Conservation (phyloP, 345 rosid species). For the Citrus mangshanensis region DNA sequence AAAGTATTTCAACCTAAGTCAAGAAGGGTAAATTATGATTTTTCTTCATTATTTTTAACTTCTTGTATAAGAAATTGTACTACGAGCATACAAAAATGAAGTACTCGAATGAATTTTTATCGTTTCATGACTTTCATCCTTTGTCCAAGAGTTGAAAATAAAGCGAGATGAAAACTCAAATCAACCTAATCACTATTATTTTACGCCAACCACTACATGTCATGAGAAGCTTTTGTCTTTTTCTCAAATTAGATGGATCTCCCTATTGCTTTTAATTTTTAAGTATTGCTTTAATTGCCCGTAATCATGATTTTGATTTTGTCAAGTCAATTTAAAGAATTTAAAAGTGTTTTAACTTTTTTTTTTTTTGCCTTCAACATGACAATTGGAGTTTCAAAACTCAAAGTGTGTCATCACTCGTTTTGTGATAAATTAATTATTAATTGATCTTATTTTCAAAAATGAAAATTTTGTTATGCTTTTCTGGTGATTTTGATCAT, state of each 20-base stretch:
- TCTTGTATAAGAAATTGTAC: background rate
- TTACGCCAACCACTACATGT: background rate
- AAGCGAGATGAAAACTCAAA: background rate
- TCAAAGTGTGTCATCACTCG: background rate
- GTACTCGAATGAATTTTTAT: background rate
- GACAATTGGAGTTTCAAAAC: background rate
- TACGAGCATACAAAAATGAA: background rate
- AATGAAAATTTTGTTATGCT: no score
- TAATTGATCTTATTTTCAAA: background rate
- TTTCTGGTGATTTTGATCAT: background rate
- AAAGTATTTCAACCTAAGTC: background rate
- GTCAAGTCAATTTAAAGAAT: background rate
- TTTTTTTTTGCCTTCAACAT: background rate
- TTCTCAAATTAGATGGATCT: background rate
- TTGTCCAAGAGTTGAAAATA: background rate
- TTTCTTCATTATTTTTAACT: background rate
- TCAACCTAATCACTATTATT: background rate
- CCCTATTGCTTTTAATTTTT: background rate
- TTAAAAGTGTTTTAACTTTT: background rate
- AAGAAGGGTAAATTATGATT: no score
- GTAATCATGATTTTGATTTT: background rate
- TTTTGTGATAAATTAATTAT: background rate
- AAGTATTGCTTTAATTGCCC: constrained; percentile 1
- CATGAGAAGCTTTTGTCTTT: background rate
- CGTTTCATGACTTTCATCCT: background rate